Base-by-base conservation (phyloP, 495 filamentous ascomycete species). In the Neurospora intermedia region DNA sequence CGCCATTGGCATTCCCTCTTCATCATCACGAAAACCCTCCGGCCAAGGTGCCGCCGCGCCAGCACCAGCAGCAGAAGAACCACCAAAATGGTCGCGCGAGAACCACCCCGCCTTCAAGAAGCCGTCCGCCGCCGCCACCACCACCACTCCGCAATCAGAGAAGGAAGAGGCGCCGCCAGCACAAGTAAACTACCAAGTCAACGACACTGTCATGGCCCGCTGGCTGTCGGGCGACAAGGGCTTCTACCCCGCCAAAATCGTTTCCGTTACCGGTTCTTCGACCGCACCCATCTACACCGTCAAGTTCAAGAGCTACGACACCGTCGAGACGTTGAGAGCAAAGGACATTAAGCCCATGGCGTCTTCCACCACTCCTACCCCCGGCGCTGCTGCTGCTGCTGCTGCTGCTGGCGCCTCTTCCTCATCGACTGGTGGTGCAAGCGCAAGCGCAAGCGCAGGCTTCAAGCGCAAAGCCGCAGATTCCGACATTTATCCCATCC, bases 171-270 rank as follows among this genome's bases (percentile, higher is more conserved):
- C 88, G 71, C 76, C 88, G 71, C 76, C 80, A 18, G 78, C 86
- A 87, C 86, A 15, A 27, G 54, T 38, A 16, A 66, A 66, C 4
- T 97, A 94, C 81, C 87, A 92, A 70, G 93, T 98, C 74, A 97
- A 97, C 77, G 96, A 98, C 78, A 90, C 85, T 41, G 92, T 97
- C 45, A 85, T 96, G 80, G 96, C 95, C 35, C 92, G 92, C 80
- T 99, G 94, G 94, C 84, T 91, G 43, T 91, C 93, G 5, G 95
- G 93, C 54, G 96, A 98, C 80, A 92, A 92, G 78, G 86, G 87
- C 9, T 97, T 94, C 86, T 98, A 98, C 84, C 91, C 93, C 41
- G 96, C 96, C 46, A 90, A 92, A 73, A 96, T 99, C 82, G 96
- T 92, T 20, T 94, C 92, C 41, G 94, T 97, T 75, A 98, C 94